Conservation (phyloP, 2,329 filamentous ascomycete species). For the Akanthomyces dipterigenus region DNA sequence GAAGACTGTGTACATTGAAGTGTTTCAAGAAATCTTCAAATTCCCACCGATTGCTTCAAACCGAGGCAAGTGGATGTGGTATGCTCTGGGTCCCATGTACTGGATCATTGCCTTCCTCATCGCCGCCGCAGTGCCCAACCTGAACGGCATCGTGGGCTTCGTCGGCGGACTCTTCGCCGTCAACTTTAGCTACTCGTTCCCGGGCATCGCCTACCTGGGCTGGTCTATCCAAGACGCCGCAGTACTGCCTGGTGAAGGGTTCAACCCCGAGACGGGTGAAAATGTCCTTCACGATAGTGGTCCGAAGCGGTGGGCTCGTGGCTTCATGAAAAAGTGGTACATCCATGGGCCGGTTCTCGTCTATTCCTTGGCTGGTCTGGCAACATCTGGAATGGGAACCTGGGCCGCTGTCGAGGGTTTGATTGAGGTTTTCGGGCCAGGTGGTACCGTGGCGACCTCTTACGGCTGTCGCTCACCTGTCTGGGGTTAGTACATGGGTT, state of each 20-base stretch:
- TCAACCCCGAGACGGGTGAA: slow-evolving; percentile 7
- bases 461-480: slow-evolving; percentile 8
- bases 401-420: slow-evolving; percentile 8
- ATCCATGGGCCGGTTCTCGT: neutral
- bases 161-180: slow-evolving; percentile 48
- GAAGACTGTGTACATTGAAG: slow-evolving; percentile 45
- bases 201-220: slow-evolving; percentile 25
- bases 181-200: slow-evolving; percentile 53
- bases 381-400: slow-evolving; percentile 8
- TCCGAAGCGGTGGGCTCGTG: neutral
- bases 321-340: slow-evolving; percentile 6
- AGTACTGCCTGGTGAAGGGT: slow-evolving; percentile 2
- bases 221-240: slow-evolving; percentile 1
- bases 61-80: slow-evolving; percentile 44
- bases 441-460: slow-evolving; percentile 6
- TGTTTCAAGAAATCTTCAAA: slow-evolving; percentile 41
- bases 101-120: slow-evolving; percentile 50
- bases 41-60: slow-evolving; percentile 40
- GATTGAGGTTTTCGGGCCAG: slow-evolving; percentile 1
- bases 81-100: slow-evolving; percentile 44
- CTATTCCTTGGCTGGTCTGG: neutral
- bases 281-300: neutral
- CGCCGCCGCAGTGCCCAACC: slow-evolving; percentile 45
- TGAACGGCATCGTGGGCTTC: slow-evolving; percentile 39
- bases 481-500: neutral